phyloP scores from a whole-genome alignment of 2,329 filamentous ascomycete species.

The Stemphylium beticola region DNA sequence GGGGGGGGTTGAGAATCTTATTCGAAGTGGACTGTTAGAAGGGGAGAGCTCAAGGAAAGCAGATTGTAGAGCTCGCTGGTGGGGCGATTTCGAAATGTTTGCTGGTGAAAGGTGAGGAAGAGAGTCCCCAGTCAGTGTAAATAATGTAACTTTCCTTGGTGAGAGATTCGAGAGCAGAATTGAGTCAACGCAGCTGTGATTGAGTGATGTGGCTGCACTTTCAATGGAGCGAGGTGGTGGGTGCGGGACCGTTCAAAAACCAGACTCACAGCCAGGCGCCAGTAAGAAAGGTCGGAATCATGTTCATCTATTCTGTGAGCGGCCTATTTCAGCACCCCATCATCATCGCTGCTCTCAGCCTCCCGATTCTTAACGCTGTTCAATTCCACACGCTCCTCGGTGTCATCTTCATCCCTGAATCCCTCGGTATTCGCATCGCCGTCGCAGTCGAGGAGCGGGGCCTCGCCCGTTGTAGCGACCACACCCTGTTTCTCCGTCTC shows the following conservation, averaged over 20 bases:
- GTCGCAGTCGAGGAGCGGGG: conserved; percentile 26
- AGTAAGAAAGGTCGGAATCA: conserved; percentile 2
- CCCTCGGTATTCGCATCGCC: conserved; percentile 23
- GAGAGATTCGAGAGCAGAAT: too few relatives aligned
- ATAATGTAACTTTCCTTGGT: too few relatives aligned
- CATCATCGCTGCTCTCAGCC: conserved; percentile 36
- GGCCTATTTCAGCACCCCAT: conserved; percentile 38
- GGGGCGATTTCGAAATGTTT: not conserved
- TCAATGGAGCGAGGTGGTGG: not conserved
- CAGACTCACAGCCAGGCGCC: not conserved
- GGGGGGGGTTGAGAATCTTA: not conserved
- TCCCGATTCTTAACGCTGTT: conserved; percentile 32
- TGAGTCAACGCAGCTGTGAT: not conserved
- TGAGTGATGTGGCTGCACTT: not conserved
- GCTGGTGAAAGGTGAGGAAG: not conserved
- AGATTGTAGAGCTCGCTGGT: too few relatives aligned
- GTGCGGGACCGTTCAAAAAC: not conserved
- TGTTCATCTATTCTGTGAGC: not conserved
- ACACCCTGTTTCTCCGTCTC: conserved; percentile 51
- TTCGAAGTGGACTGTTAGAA: not conserved
- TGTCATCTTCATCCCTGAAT: conserved; percentile 46
- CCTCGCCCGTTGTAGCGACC: conserved; percentile 32
- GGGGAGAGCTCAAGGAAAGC: not conserved
- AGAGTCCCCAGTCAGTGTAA: too few relatives aligned
- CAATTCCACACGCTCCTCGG: conserved; percentile 37